phyloP scores from a whole-genome alignment of 2,329 filamentous ascomycete species.

The Aspergillus amoenus region DNA sequence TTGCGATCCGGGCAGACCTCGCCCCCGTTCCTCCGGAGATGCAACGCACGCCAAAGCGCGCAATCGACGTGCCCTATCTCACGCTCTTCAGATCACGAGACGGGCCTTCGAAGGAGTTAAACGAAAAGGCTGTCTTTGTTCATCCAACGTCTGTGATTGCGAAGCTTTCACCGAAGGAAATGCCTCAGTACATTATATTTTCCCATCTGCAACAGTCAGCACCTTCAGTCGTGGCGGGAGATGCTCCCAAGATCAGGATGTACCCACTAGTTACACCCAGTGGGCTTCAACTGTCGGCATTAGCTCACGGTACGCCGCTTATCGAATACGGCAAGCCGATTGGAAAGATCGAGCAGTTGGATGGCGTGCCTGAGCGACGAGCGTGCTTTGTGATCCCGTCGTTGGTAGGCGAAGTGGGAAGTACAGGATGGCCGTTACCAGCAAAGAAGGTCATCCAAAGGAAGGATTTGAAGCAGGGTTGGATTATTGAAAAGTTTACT shows the following conservation, averaged over 20 bases:
- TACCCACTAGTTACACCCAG: conserved; percentile 79
- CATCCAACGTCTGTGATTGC: conserved; percentile 83
- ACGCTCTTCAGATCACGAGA: conserved; percentile 72
- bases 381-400: conserved; percentile 84
- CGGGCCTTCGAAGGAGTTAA: conserved; percentile 41
- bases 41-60: conserved; percentile 70
- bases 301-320: conserved; percentile 83
- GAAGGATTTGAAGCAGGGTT: conserved; percentile 70
- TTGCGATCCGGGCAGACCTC: conserved; percentile 89
- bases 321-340: conserved; percentile 86
- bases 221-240: conserved; percentile 54
- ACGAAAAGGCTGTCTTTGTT: conserved; percentile 74
- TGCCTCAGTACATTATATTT: conserved; percentile 87
- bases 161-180: conserved; percentile 65
- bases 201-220: conserved; percentile 74
- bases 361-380: conserved; percentile 52
- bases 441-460: conserved; percentile 81
- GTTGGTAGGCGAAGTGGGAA: conserved; percentile 66
- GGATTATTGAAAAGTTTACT: conserved; percentile 65
- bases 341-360: conserved; percentile 66
- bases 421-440: conserved; percentile 79
- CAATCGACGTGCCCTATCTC: conserved; percentile 88
- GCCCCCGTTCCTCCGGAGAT: conserved; percentile 69
- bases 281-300: conserved; percentile 69
- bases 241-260: conserved; percentile 75